phyloP scores from a whole-genome alignment of 2,329 filamentous ascomycete species.

The Fusarium sterilihyphosum region DNA sequence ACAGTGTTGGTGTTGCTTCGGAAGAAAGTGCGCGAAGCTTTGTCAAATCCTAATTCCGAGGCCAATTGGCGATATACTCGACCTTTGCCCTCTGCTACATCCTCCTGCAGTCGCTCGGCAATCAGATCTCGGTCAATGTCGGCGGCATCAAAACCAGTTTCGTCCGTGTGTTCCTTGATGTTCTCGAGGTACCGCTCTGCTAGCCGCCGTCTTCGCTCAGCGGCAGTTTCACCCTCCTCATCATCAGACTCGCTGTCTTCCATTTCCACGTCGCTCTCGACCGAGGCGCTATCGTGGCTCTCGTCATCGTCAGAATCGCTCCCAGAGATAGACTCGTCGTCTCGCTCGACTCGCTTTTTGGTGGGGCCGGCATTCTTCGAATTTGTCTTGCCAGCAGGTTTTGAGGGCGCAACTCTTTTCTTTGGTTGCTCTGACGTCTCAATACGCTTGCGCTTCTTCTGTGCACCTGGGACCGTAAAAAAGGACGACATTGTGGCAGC shows the following conservation, averaged over 20 bases:
- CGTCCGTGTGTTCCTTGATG: constrained; percentile 83
- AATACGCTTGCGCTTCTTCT: constrained; percentile 88
- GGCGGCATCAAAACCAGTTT: constrained; percentile 87
- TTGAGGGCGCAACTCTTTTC: constrained; percentile 65
- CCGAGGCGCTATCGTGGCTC: constrained; percentile 51
- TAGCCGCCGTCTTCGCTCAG: constrained; percentile 84
- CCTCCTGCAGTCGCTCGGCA: constrained; percentile 88
- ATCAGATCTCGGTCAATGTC: constrained; percentile 94
- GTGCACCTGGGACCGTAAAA: constrained; percentile 87
- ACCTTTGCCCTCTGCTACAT: constrained; percentile 91
- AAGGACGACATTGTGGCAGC: constrained; percentile 84
- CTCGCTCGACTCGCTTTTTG: constrained; percentile 61
- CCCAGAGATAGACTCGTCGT: constrained; percentile 82
- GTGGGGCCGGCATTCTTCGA: constrained; percentile 52
- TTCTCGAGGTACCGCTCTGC: constrained; percentile 95
- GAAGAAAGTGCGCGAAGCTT: constrained; percentile 76
- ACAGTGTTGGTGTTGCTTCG: constrained; percentile 80
- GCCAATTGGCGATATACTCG: constrained; percentile 86
- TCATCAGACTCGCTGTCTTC: constrained; percentile 67
- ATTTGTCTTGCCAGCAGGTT: constrained; percentile 53
- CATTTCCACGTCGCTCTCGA: constrained; percentile 59
- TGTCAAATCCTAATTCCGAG: constrained; percentile 73
- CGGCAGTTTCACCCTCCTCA: constrained; percentile 87
- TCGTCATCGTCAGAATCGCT: constrained; percentile 79
- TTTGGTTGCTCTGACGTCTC: constrained; percentile 65